phyloP scores from a whole-genome alignment of 805 yeast genomes.

The Blastobotrys americana region DNA sequence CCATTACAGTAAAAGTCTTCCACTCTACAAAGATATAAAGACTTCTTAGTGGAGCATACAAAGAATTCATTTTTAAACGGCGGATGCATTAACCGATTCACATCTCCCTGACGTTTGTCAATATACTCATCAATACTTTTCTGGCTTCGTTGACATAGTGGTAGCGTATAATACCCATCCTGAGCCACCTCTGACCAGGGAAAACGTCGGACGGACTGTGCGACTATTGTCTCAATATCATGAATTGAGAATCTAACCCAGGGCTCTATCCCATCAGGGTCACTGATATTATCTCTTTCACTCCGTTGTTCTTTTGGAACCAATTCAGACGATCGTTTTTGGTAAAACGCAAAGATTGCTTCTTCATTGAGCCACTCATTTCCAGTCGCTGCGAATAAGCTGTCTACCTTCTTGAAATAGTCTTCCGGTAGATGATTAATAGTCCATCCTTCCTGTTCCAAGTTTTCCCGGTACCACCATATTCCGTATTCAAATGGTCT shows the following conservation, averaged over 20 bases:
- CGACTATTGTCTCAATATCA: slow-evolving; percentile 16
- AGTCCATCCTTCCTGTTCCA: slow-evolving; percentile 52
- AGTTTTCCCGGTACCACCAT: slow-evolving; percentile 13
- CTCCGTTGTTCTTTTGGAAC: slow-evolving; percentile 1
- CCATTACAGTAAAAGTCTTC: slow-evolving; percentile 44
- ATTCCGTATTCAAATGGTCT: slow-evolving; percentile 8
- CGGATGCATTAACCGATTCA: slow-evolving; percentile 17
- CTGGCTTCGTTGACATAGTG: slow-evolving; percentile 12
- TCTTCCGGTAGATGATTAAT: slow-evolving; percentile 34
- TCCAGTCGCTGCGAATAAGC: slow-evolving; percentile 43
- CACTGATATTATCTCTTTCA: neutral
- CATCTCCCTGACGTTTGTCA: neutral
- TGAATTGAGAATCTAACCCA: slow-evolving; percentile 17
- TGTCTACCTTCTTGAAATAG: slow-evolving; percentile 44
- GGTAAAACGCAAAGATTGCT: slow-evolving; percentile 10
- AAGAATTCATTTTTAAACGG: slow-evolving; percentile 30
- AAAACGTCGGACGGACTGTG: slow-evolving; percentile 6
- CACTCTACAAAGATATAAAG: slow-evolving; percentile 40
- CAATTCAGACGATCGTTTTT: neutral
- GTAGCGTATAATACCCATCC: slow-evolving; percentile 12
- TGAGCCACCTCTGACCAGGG: slow-evolving; percentile 13
- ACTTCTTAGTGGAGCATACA: slow-evolving; percentile 39
- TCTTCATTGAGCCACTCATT: slow-evolving; percentile 36
- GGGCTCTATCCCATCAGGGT: slow-evolving; percentile 10
- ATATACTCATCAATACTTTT: slow-evolving; percentile 9